Conservation (phyloP, 768 basidiomycete species). For the Lactarius vividus region DNA sequence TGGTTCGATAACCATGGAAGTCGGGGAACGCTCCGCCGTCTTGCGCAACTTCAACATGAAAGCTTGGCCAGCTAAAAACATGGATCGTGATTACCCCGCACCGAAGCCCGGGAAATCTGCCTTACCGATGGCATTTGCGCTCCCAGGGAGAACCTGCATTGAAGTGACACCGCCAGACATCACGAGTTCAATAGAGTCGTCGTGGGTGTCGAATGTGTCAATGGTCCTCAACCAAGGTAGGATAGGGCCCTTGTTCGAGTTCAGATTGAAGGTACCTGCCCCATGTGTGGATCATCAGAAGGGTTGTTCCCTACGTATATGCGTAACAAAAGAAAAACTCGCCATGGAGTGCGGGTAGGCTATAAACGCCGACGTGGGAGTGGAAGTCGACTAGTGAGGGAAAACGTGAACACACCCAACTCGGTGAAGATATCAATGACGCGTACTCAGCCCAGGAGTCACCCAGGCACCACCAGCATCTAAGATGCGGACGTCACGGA, state of each 20-base stretch:
- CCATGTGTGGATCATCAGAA: background rate
- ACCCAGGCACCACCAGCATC: constrained; percentile 65
- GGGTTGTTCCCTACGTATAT: background rate
- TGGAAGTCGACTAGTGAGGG: constrained; percentile 38
- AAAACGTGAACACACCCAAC: constrained; percentile 5
- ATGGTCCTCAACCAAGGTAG: constrained; percentile 77
- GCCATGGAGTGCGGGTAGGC: constrained; percentile 52
- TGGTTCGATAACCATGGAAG: constrained; percentile 83
- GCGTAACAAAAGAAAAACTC: constrained; percentile 31
- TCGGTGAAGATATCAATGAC: constrained; percentile 21
- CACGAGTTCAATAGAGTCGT: constrained; percentile 66
- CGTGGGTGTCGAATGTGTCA: constrained; percentile 86
- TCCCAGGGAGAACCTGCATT: constrained; percentile 77
- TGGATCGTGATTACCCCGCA: constrained; percentile 21
- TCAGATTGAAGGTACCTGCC: constrained; percentile 53
- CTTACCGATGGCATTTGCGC: constrained; percentile 68
- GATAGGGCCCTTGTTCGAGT: constrained; percentile 65
- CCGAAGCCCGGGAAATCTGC: constrained; percentile 2
- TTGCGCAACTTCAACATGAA: constrained; percentile 83
- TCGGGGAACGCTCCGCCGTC: constrained; percentile 70
- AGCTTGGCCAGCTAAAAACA: constrained; percentile 70
- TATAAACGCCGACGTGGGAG: constrained; percentile 75
- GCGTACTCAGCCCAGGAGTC: constrained; percentile 59
- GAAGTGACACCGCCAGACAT: constrained; percentile 90
- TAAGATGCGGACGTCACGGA: constrained; percentile 46